Conservation (phyloP, 805 yeast species). For the Sugiyamaella chiloensis region DNA sequence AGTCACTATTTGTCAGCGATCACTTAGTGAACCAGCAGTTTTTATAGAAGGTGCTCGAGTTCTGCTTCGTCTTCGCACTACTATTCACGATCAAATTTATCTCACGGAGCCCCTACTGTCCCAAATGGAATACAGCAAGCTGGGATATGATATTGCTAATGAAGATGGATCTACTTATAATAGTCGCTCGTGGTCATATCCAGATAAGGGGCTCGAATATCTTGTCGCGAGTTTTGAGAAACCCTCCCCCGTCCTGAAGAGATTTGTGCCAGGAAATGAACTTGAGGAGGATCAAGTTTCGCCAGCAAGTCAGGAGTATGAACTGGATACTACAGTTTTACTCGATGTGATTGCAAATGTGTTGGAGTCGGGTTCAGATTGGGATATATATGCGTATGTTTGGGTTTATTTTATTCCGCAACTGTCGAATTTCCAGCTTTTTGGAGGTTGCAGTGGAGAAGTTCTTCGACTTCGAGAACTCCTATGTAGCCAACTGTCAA, state of each 20-base stretch:
- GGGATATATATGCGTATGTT: conserved; percentile 69
- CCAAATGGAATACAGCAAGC: conserved; percentile 34
- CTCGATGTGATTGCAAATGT: conserved; percentile 47
- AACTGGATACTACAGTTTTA: conserved; percentile 51
- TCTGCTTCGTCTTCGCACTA: conserved; percentile 52
- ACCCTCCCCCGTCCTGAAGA: conserved; percentile 33
- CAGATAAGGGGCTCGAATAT: conserved; percentile 52
- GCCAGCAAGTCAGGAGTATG: conserved; percentile 13
- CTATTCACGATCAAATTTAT: conserved; percentile 44
- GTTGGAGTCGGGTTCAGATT: conserved; percentile 52
- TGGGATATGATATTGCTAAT: conserved; percentile 24
- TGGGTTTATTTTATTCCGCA: conserved; percentile 72
- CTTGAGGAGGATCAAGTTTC: conserved; percentile 17
- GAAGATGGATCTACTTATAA: conserved; percentile 15
- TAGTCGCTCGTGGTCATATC: conserved; percentile 52
- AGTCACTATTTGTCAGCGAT: conserved; percentile 22
- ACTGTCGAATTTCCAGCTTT: conserved; percentile 54
- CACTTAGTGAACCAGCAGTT: conserved; percentile 24
- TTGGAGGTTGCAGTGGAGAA: conserved; percentile 41
- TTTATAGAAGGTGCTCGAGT: conserved; percentile 48
- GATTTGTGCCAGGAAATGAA: conserved; percentile 20
- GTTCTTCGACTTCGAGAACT: conserved; percentile 43
- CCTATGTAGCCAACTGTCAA: conserved; percentile 55
- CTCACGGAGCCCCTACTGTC: conserved; percentile 56
- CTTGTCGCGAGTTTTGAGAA: conserved; percentile 41